A percentile compares a stretch with the other conserved stretches of the same genome.
phyloP scores from a whole-genome alignment of 2,329 filamentous ascomycete genomes.

The Ophiosphaerella korrae region DNA sequence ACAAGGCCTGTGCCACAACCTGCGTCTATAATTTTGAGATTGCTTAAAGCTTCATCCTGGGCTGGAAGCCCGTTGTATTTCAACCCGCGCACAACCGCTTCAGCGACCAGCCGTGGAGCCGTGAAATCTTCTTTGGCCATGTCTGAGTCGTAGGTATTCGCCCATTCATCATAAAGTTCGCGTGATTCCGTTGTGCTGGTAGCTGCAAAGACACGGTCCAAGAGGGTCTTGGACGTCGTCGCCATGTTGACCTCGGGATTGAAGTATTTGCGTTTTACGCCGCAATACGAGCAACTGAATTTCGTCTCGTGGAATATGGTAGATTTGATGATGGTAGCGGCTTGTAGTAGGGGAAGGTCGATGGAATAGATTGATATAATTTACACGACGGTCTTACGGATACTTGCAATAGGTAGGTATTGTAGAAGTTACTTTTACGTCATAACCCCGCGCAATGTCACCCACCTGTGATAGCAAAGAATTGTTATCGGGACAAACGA shows the following conservation, averaged over 20 bases:
- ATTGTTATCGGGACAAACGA: too few species aligned
- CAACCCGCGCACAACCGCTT: slow-evolving; percentile 19
- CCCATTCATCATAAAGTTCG: slow-evolving; percentile 54
- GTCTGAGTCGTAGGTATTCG: slow-evolving; percentile 52
- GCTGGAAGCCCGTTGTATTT: slow-evolving; percentile 20
- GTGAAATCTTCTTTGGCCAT: slow-evolving; percentile 50
- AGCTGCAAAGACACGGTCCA: slow-evolving; percentile 48
- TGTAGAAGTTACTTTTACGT: too few species aligned
- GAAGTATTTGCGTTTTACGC: too few species aligned
- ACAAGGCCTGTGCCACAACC: slow-evolving; percentile 64
- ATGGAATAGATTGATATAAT: too few species aligned
- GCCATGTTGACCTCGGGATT: neutral
- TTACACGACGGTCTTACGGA: too few species aligned
- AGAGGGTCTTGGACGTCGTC: slow-evolving; percentile 11
- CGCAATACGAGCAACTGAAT: too few species aligned
- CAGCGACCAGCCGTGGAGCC: slow-evolving; percentile 47
- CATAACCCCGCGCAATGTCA: too few species aligned
- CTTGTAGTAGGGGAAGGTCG: too few species aligned
- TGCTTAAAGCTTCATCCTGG: slow-evolving; percentile 12
- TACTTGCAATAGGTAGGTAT: too few species aligned
- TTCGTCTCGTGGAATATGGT: too few species aligned
- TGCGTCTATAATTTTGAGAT: slow-evolving; percentile 55
- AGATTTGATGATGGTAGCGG: too few species aligned
- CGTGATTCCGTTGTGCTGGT: slow-evolving; percentile 45
- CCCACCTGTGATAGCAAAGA: too few species aligned